A percentile compares a stretch with the other conserved stretches of the same genome.
Evolutionary conservation across 2,329 filamentous ascomycete genomes (phyloP).

Genomic region (Talaromyces sp.): DNA sequence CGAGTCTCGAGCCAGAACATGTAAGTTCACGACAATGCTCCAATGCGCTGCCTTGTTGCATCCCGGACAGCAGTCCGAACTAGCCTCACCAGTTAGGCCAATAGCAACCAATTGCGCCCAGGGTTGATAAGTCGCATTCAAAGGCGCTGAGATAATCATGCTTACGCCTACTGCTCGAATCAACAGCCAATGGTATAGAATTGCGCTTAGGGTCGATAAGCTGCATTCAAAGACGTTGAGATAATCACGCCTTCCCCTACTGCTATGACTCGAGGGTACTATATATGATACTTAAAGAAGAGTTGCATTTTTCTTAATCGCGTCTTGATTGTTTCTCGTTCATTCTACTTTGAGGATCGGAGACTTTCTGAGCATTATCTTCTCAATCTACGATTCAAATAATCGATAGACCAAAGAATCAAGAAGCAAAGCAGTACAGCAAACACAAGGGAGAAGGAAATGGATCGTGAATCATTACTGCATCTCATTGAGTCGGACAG

Average conservation of each 20-base stretch:
- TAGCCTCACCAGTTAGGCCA: not conserved
- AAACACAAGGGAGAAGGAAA: not conserved
- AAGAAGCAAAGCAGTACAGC: not conserved
- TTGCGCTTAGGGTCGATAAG: not conserved
- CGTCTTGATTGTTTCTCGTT: not conserved
- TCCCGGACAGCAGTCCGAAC: not conserved
- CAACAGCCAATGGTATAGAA: not conserved
- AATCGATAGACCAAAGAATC: not conserved
- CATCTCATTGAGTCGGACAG: conserved; percentile 13
- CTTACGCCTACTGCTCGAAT: not conserved
- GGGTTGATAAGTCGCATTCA: not conserved
- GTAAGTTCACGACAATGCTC: not conserved
- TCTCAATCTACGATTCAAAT: not conserved
- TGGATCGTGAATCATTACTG: not conserved
- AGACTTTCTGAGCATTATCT: not conserved
- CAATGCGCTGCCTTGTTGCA: not conserved
- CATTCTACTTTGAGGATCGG: too few relatives aligned
- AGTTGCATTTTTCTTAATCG: not conserved
- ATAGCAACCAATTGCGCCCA: not conserved
- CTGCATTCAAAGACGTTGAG: not conserved
- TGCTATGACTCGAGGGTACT: not conserved
- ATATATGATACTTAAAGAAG: not conserved
- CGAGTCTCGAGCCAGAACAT: not conserved
- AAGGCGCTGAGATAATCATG: not conserved
- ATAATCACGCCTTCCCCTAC: not conserved